Percentiles rank a stretch among this genome's conserved stretches.
phyloP scores from a whole-genome alignment of 805 yeast genomes.

The Yarrowia porcina region DNA sequence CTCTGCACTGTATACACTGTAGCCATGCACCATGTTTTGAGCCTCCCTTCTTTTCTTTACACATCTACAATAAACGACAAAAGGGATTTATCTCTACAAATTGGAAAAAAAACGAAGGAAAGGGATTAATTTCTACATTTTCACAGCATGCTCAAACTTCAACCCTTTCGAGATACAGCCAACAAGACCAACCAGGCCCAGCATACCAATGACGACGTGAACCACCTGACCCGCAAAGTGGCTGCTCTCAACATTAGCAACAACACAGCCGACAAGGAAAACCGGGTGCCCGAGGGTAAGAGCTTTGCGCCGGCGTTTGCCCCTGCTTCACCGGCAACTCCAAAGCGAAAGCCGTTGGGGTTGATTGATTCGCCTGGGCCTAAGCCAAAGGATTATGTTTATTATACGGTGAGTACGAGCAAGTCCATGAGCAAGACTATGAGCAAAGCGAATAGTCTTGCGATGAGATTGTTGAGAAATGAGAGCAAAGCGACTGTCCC shows the following conservation, averaged over 20 bases:
- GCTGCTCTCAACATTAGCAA: neutral
- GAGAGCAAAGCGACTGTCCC: neutral
- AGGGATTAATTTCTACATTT: too few relatives aligned
- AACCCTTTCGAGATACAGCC: conserved; percentile 9
- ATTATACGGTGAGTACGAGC: conserved; percentile 10
- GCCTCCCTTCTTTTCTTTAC: neutral
- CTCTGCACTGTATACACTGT: neutral
- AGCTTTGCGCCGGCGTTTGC: neutral
- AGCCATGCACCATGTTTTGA: neutral
- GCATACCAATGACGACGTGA: neutral
- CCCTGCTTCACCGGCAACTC: neutral
- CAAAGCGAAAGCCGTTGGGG: neutral
- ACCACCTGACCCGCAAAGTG: neutral
- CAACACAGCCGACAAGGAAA: conserved; percentile 14
- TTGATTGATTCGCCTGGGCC: conserved; percentile 15
- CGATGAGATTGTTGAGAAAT: neutral
- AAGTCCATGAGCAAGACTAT: neutral
- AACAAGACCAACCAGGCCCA: neutral
- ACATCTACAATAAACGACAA: too few relatives aligned
- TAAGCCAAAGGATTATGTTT: conserved; percentile 7
- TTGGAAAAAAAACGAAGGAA: too few relatives aligned
- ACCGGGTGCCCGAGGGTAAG: neutral
- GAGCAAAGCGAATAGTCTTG: neutral
- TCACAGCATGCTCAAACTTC: conserved; percentile 14
- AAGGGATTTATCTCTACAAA: too few relatives aligned